Percentiles rank a stretch among this genome's conserved stretches.
Evolutionary conservation across 176 grass and related monocot species (phyloP).

Genomic region (Echinochloa phyllopogon): DNA sequence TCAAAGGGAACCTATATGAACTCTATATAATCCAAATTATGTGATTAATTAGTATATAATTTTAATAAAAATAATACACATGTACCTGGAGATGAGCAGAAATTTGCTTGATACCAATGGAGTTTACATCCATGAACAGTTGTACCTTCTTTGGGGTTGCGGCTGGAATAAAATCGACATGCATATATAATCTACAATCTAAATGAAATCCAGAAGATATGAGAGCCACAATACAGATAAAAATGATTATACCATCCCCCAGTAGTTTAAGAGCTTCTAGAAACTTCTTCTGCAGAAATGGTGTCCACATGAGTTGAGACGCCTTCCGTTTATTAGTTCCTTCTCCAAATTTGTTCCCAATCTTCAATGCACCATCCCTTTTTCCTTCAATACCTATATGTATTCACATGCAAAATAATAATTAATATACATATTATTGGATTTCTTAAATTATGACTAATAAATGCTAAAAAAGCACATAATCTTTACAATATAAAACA

Average conservation of each 20-base stretch:
- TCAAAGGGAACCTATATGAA: not conserved
- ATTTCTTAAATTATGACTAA: too few relatives aligned
- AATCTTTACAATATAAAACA: too few relatives aligned
- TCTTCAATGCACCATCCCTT: not conserved
- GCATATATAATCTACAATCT: not conserved
- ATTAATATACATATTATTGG: not conserved
- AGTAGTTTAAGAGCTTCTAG: slow-evolving; percentile 31
- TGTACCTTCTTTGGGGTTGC: slow-evolving; percentile 38
- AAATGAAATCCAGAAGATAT: not conserved
- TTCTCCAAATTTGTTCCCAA: not conserved
- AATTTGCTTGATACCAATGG: slow-evolving; percentile 30
- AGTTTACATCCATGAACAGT: slow-evolving; percentile 29
- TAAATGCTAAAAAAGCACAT: too few relatives aligned
- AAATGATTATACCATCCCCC: slow-evolving; percentile 33
- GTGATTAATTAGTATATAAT: not conserved
- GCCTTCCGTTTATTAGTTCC: not conserved
- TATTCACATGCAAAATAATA: not conserved
- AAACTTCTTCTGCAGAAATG: slow-evolving; percentile 44
- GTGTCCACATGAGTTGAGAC: slow-evolving; percentile 33
- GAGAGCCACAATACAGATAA: not conserved
- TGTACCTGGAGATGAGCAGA: slow-evolving; percentile 44
- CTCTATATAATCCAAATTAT: not conserved
- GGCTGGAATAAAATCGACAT: slow-evolving; percentile 21
- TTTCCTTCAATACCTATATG: slow-evolving; percentile 23
- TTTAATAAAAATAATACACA: not conserved